A percentile compares a stretch with the other conserved stretches of the same genome.
Conservation (phyloP, 257 asterid species). For the Solanum chilense region DNA sequence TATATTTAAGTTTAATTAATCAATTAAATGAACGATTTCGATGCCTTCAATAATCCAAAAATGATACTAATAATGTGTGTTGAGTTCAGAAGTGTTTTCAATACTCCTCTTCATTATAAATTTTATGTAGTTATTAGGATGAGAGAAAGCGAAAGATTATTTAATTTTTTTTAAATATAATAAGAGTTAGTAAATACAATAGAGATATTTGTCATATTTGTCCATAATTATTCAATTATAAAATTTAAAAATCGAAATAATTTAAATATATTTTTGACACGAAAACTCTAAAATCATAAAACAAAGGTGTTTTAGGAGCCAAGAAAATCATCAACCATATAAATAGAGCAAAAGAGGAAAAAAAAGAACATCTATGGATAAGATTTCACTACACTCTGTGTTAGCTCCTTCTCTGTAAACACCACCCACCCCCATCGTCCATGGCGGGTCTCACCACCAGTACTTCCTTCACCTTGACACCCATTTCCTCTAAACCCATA, state of each 20-base stretch:
- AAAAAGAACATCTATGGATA: slow-evolving; percentile 7
- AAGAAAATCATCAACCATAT: not conserved
- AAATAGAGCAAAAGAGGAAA: not conserved
- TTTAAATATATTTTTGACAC: too few species aligned
- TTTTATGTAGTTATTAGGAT: too few species aligned
- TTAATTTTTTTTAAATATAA: too few species aligned
- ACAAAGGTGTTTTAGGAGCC: not conserved
- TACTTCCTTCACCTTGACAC: slow-evolving; percentile 36
- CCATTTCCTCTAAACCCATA: slow-evolving; percentile 23
- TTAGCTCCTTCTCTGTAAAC: not conserved
- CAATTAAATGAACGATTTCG: accelerated
- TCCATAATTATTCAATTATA: not conserved
- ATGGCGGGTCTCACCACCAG: slow-evolving; percentile 86
- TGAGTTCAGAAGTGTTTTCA: too few species aligned
- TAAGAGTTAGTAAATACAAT: too few species aligned
- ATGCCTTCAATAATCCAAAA: accelerated
- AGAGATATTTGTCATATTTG: not conserved
- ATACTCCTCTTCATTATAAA: too few species aligned
- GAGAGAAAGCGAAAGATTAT: not conserved
- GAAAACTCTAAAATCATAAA: not conserved
- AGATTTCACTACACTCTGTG: slow-evolving; percentile 1
- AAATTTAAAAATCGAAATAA: too few species aligned
- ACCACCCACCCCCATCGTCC: slow-evolving; percentile 8
- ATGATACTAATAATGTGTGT: too few species aligned
- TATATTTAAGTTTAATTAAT: too few species aligned